Evolutionary conservation across 768 basidiomycete species (phyloP).

Genomic region (Trametes elegans): DNA sequence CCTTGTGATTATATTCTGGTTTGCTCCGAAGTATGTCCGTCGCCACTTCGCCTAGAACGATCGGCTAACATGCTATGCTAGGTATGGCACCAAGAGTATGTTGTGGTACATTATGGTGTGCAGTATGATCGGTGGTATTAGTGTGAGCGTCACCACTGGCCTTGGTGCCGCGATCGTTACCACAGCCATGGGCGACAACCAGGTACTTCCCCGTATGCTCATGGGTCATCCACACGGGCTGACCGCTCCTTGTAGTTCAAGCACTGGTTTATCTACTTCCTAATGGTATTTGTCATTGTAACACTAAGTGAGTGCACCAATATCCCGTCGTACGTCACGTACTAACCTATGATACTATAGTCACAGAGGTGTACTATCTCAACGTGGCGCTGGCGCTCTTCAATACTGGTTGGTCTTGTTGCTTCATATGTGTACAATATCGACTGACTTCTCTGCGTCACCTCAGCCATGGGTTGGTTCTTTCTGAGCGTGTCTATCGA

Average conservation of each 20-base stretch:
- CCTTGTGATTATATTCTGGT: slow-evolving; percentile 75
- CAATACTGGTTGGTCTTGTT: slow-evolving; percentile 66
- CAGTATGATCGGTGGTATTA: slow-evolving; percentile 94
- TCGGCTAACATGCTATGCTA: slow-evolving; percentile 23
- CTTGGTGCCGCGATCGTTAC: slow-evolving; percentile 90
- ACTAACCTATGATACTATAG: slow-evolving; percentile 35
- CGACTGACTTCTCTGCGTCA: neutral
- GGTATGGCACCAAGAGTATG: slow-evolving; percentile 91
- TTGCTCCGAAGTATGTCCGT: slow-evolving; percentile 65
- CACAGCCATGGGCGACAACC: slow-evolving; percentile 70
- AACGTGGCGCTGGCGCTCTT: slow-evolving; percentile 95
- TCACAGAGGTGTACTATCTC: slow-evolving; percentile 92
- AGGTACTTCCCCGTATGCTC: slow-evolving; percentile 50
- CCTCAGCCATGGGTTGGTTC: slow-evolving; percentile 61
- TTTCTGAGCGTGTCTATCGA: neutral
- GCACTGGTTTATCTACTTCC: slow-evolving; percentile 88
- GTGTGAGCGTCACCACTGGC: slow-evolving; percentile 92
- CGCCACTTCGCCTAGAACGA: neutral
- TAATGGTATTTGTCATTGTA: slow-evolving; percentile 76
- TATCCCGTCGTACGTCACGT: neutral
- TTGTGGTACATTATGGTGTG: slow-evolving; percentile 94
- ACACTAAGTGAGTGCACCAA: slow-evolving; percentile 62
- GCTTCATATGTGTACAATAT: neutral
- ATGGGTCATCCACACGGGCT: neutral
- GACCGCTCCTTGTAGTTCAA: slow-evolving; percentile 58